Evolutionary conservation across 2,329 filamentous ascomycete species (phyloP).

Genomic region (Paraphoma chrysanthemicola): DNA sequence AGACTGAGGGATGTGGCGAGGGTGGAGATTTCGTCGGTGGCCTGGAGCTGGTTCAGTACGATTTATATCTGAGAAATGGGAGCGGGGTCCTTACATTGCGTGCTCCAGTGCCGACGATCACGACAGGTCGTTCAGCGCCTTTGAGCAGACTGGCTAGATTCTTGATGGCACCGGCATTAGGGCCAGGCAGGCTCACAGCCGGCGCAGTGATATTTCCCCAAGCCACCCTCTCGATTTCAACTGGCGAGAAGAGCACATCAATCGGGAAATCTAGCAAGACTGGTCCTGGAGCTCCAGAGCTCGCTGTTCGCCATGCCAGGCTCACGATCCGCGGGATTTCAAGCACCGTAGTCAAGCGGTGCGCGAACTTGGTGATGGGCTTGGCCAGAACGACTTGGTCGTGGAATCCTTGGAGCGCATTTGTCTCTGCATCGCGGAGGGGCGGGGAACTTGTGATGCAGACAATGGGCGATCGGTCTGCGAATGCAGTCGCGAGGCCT

Average conservation of each 20-base stretch:
- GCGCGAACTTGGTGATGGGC: conserved; percentile 55
- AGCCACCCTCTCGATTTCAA: conserved; percentile 43
- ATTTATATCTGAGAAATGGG: not conserved
- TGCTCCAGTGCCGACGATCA: conserved; percentile 53
- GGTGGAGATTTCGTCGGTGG: conserved; percentile 37
- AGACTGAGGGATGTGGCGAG: conserved; percentile 46
- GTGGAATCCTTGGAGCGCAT: conserved; percentile 55
- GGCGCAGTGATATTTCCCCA: conserved; percentile 52
- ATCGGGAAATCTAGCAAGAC: conserved; percentile 50
- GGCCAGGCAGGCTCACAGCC: conserved; percentile 42
- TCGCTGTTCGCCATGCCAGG: conserved; percentile 50
- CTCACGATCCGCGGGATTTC: conserved; percentile 56
- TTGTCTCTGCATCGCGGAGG: conserved; percentile 55
- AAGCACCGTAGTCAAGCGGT: conserved; percentile 52
- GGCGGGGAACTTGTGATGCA: conserved; percentile 55
- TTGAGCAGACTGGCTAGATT: conserved; percentile 40
- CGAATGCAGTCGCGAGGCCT: conserved; percentile 55
- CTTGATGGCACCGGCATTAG: conserved; percentile 47
- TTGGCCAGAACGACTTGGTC: conserved; percentile 55
- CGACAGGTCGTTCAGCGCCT: conserved; percentile 47
- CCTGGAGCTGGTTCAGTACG: conserved; percentile 15
- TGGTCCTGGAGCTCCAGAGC: conserved; percentile 51
- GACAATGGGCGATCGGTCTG: conserved; percentile 54
- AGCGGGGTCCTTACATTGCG: conserved; percentile 13
- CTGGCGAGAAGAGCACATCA: conserved; percentile 52